Evolutionary conservation across 495 filamentous ascomycete species (phyloP), one percentile per base, ranked within the genome.

Genomic region (Podospora pseudocomata): DNA sequence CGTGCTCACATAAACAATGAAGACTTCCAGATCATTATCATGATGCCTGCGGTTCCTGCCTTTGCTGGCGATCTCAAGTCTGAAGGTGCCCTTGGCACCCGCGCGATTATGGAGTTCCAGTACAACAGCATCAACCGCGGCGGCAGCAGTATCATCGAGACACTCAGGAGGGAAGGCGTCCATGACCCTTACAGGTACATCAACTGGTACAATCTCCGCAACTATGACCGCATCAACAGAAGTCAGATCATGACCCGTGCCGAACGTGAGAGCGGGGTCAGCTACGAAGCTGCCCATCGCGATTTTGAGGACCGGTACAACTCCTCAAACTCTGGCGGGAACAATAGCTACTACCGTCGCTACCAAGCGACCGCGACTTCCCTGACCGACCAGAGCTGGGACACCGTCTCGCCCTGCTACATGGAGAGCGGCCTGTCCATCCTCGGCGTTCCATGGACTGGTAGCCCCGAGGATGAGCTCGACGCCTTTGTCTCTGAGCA

Each of bases 191-290:
- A 87, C 74, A 83, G 91, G 16, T 97, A 97, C 78, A 96, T 98
- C 72, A 86, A 91, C 30, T 98, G 97, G 82, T 98, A 97, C 82
- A 98, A 98, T 78, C 84, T 98, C 16, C 87, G 94, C 56, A 97
- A 88, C 76, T 97, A 95, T 76, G 94, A 98, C 75, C 89, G 93
- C 15, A 91, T 98, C 78, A 96, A 97, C 78, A 83, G 82, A 19
- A 89, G 87, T 44, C 79, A 78, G 2, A 78, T 87, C 11, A 86
- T 95, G 85, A 71, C 80, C n/a, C 76, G 83, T 13, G 89, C 84
- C 1, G 90, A 96, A 75, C 77, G 84, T 27, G 77, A 83, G 44
- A 88, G 87, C 60, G 92, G 93, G 53, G 89, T 96, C 11, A 78
- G 81, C 62, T 97, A 96, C 73, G 88, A 90, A 61, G 81, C 86